Evolutionary conservation across 2,329 filamentous ascomycete species (phyloP).

Genomic region (Lasiodiplodia sp.): DNA sequence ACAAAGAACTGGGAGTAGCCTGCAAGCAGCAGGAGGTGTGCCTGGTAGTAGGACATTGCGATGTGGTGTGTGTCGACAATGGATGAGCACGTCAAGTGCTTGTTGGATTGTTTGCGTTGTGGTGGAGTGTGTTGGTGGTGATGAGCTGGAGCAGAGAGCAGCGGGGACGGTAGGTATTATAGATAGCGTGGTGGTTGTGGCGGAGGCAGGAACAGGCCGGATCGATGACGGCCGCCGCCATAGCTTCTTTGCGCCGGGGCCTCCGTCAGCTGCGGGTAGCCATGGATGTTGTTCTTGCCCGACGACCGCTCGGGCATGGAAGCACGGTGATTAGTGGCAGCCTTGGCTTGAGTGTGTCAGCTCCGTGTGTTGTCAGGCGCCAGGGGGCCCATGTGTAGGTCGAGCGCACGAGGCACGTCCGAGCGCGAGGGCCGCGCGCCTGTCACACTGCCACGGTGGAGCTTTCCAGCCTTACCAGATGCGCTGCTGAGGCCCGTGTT

Average conservation of each 20-base stretch:
- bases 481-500: neutral
- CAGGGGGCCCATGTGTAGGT: slow-evolving; percentile 18
- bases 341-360: slow-evolving; percentile 15
- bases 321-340: slow-evolving; percentile 24
- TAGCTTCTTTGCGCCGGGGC: slow-evolving; percentile 13
- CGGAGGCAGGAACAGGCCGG: slow-evolving; percentile 24
- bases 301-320: slow-evolving; percentile 17
- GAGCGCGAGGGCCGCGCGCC: slow-evolving; percentile 6
- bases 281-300: slow-evolving; percentile 9
- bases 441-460: slow-evolving; percentile 6
- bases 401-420: slow-evolving; percentile 23
- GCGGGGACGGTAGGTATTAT: slow-evolving; percentile 15
- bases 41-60: slow-evolving; percentile 29
- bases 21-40: slow-evolving; percentile 28
- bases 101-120: neutral
- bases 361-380: slow-evolving; percentile 8
- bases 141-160: neutral
- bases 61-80: slow-evolving; percentile 1
- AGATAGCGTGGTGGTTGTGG: slow-evolving; percentile 27
- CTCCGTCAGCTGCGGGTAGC: slow-evolving; percentile 15
- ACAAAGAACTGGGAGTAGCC: slow-evolving; percentile 30
- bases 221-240: slow-evolving; percentile 8
- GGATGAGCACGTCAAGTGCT: slow-evolving; percentile 14
- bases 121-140: neutral
- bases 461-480: slow-evolving; percentile 18